A percentile compares a stretch with the other conserved stretches of the same genome.
Conservation (phyloP, 1,139 yeast species). For the Torulaspora pretoriensis region DNA sequence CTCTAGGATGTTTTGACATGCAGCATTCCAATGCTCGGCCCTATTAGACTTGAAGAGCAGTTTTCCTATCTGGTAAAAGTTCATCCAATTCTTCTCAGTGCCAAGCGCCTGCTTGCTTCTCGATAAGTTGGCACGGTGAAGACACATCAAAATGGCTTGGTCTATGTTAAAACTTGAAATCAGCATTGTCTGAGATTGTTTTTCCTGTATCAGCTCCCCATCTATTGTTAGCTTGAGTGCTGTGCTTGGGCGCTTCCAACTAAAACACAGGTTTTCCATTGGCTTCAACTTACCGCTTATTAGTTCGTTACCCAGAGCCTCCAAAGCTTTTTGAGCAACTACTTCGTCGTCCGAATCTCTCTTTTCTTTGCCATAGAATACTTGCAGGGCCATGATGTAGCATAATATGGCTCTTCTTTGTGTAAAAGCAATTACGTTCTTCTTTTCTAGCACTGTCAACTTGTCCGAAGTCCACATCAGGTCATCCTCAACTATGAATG, state of each 20-base stretch:
- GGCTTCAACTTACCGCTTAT: conserved; percentile 46
- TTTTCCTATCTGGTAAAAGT: conserved; percentile 57
- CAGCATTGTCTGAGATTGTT: conserved; percentile 22
- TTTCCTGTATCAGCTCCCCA: conserved; percentile 31
- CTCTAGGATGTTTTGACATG: conserved; percentile 41
- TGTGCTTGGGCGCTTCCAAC: conserved; percentile 22
- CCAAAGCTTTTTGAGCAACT: conserved; percentile 32
- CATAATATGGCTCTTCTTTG: conserved; percentile 72
- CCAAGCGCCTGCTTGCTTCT: conserved; percentile 19
- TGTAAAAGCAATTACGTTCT: conserved; percentile 54
- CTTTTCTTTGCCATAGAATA: conserved; percentile 7
- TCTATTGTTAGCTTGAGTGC: conserved; percentile 25
- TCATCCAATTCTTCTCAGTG: conserved; percentile 46
- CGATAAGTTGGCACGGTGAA: conserved; percentile 45
- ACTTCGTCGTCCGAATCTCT: conserved; percentile 20
- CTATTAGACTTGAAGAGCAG: conserved; percentile 48
- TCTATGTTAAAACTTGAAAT: conserved; percentile 29
- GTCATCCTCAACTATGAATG: conserved; percentile 80
- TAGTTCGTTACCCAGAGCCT: conserved; percentile 31
- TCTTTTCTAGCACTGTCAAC: conserved; percentile 60
- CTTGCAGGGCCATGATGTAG: conserved; percentile 64
- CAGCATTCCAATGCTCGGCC: conserved; percentile 30
- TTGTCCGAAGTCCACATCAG: conserved; percentile 88
- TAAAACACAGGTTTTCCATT: conserved; percentile 45
- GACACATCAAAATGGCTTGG: conserved; percentile 34